Conservation (phyloP, 2,329 filamentous ascomycete species). For the Trichoderma oligosporum region DNA sequence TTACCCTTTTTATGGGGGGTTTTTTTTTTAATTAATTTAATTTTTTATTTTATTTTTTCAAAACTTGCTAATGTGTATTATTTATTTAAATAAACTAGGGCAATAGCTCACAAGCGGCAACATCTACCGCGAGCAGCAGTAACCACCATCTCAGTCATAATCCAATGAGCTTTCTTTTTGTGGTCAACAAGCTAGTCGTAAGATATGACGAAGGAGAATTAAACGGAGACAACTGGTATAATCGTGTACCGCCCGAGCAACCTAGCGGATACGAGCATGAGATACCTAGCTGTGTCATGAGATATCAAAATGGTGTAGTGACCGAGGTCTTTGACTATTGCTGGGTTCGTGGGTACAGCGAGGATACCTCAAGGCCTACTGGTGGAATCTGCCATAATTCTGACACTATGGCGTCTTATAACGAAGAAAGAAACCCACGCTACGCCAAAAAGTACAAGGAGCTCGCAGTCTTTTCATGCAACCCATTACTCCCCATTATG, state of each 20-base stretch:
- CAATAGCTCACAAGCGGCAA: background rate
- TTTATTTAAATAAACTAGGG: background rate
- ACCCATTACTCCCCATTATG: conserved; percentile 36
- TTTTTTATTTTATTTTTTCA: background rate
- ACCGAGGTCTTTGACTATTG: conserved; percentile 22
- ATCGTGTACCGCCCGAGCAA: conserved; percentile 31
- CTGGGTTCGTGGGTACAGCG: conserved; percentile 22
- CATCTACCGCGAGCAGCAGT: background rate
- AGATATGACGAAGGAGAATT: conserved; percentile 10
- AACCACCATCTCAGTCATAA: background rate
- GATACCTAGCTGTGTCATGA: conserved; percentile 33
- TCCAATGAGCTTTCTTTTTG: conserved; percentile 37
- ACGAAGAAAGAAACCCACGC: background rate
- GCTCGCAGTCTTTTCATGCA: conserved; percentile 36
- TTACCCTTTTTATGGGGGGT: too few relatives aligned
- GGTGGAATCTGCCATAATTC: background rate
- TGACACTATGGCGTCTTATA: background rate
- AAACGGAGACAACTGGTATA: conserved; percentile 27
- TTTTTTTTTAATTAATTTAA: too few relatives aligned
- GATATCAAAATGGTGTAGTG: conserved; percentile 34
- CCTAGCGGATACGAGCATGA: conserved; percentile 29
- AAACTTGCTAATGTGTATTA: background rate
- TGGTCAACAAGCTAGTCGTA: conserved; percentile 34
- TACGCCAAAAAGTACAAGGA: conserved; percentile 24
- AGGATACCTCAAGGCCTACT: background rate